phyloP scores from a whole-genome alignment of 2,329 filamentous ascomycete species.

The Penicillium sumatraense region DNA sequence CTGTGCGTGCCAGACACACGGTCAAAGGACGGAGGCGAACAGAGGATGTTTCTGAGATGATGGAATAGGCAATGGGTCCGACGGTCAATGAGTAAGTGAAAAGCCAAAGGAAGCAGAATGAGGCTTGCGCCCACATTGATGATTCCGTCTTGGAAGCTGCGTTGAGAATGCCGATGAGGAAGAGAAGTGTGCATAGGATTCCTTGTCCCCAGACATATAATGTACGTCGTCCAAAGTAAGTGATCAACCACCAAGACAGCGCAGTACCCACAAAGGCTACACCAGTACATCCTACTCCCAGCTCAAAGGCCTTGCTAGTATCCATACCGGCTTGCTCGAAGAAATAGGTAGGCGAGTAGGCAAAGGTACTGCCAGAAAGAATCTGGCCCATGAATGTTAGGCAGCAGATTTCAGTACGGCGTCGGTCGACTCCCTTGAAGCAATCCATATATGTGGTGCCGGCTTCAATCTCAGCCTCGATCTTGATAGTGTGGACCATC shows the following conservation, averaged over 20 bases:
- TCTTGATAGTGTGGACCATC: constrained; percentile 44
- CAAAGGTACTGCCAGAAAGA: constrained; percentile 40
- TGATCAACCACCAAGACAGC: constrained; percentile 54
- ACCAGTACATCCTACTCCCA: constrained; percentile 52
- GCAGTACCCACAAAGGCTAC: constrained; percentile 60
- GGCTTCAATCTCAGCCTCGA: constrained; percentile 34
- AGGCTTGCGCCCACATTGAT: constrained; percentile 43
- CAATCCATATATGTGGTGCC: constrained; percentile 37
- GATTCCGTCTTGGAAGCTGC: constrained; percentile 23
- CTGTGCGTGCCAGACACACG: constrained; percentile 56
- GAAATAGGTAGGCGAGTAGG: constrained; percentile 45
- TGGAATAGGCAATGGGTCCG: constrained; percentile 59
- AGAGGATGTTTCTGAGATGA: constrained; percentile 60
- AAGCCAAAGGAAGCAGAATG: constrained; percentile 56
- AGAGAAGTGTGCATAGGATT: constrained; percentile 31
- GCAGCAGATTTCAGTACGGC: constrained; percentile 49
- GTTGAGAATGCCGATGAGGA: constrained; percentile 35
- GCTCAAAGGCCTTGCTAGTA: constrained; percentile 37
- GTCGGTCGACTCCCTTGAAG: constrained; percentile 37
- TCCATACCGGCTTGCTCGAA: constrained; percentile 46
- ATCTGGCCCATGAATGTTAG: constrained; percentile 43
- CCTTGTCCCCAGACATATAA: constrained; percentile 43
- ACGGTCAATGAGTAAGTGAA: constrained; percentile 61
- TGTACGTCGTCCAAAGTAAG: constrained; percentile 44
- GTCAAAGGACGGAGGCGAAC: constrained; percentile 61